A percentile compares a stretch with the other conserved stretches of the same genome.
These are phyloP conservation scores for Macroventuria anomochaeta DNA, from an alignment of 2,329 filamentous ascomycete genomes.

Conservation along the genomic window DNA sequence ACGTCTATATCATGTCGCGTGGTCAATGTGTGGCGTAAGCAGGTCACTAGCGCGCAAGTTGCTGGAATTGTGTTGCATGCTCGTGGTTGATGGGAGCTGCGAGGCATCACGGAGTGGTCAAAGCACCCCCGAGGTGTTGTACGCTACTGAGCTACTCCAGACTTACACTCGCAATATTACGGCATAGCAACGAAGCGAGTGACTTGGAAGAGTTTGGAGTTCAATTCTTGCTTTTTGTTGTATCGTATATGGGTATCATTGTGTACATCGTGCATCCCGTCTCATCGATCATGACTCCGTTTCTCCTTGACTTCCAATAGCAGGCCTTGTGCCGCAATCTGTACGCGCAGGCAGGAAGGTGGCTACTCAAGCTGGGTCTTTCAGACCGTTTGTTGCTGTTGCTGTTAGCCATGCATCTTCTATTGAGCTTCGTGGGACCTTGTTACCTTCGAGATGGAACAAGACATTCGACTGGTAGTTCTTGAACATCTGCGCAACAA, in stretches of 20 bases:
- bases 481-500: constrained; percentile 99
- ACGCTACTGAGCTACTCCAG: not conserved
- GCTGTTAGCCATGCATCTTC: constrained; percentile 5
- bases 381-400: constrained; percentile 80
- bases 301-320: not conserved
- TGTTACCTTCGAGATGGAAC: constrained; percentile 91
- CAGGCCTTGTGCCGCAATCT: not conserved
- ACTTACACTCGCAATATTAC: not conserved
- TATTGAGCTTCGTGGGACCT: not conserved
- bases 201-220: not conserved
- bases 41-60: constrained; percentile 25
- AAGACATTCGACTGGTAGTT: constrained; percentile 98
- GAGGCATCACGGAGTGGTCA: constrained; percentile 27
- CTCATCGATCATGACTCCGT: not conserved
- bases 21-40: constrained; percentile 19
- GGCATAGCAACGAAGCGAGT: too few species aligned
- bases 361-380: constrained; percentile 69
- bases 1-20: constrained; percentile 38
- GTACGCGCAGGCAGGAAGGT: not conserved
- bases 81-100: constrained; percentile 27
- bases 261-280: not conserved
- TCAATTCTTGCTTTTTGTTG: not conserved
- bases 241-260: constrained; percentile 11
- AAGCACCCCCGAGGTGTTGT: constrained; percentile 26
- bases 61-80: constrained; percentile 24